phyloP scores from a whole-genome alignment of 495 filamentous ascomycete genomes.

The Aspergillus leporis region DNA sequence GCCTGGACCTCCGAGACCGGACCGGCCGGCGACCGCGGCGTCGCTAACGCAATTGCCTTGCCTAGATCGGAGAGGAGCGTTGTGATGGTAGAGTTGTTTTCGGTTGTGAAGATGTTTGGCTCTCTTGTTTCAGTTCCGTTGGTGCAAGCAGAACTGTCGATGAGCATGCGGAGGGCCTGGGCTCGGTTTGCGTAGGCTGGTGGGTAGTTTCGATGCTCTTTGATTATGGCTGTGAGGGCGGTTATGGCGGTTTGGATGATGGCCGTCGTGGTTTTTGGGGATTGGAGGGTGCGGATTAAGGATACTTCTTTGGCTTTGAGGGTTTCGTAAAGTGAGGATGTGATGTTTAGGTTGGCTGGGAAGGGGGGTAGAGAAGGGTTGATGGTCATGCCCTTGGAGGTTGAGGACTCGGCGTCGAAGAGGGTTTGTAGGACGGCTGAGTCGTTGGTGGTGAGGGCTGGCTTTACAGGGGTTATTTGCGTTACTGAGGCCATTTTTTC shows the following conservation, averaged over 20 bases:
- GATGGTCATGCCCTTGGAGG: conserved; percentile 52
- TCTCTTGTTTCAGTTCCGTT: conserved; percentile 6
- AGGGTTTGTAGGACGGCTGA: conserved; percentile 72
- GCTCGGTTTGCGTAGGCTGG: conserved; percentile 76
- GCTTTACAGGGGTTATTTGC: conserved; percentile 43
- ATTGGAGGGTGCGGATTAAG: conserved; percentile 34
- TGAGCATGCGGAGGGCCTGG: conserved; percentile 61
- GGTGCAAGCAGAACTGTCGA: conserved; percentile 18
- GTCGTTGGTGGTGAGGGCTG: conserved; percentile 66
- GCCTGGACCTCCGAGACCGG: conserved; percentile 61
- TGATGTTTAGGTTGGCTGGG: conserved; percentile 42
- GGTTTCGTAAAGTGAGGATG: conserved; percentile 18
- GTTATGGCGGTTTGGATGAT: conserved; percentile 33
- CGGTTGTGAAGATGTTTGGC: conserved; percentile 20
- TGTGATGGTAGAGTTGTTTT: conserved; percentile 28
- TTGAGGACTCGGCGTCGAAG: conserved; percentile 74
- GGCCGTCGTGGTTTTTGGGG: conserved; percentile 16
- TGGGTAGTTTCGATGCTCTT: conserved; percentile 64
- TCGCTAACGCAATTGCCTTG: conserved; percentile 64
- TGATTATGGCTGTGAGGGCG: conserved; percentile 55
- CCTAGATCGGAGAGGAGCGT: conserved; percentile 60
- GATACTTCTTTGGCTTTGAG: conserved; percentile 31
- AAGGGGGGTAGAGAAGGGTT: conserved; percentile 60
- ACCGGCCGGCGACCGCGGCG: conserved; percentile 48
- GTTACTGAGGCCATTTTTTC: conserved; percentile 26